These are phyloP conservation scores for Penicillium psychrosexuale DNA, from an alignment of 2,329 filamentous ascomycete genomes.

Conservation along the genomic window DNA sequence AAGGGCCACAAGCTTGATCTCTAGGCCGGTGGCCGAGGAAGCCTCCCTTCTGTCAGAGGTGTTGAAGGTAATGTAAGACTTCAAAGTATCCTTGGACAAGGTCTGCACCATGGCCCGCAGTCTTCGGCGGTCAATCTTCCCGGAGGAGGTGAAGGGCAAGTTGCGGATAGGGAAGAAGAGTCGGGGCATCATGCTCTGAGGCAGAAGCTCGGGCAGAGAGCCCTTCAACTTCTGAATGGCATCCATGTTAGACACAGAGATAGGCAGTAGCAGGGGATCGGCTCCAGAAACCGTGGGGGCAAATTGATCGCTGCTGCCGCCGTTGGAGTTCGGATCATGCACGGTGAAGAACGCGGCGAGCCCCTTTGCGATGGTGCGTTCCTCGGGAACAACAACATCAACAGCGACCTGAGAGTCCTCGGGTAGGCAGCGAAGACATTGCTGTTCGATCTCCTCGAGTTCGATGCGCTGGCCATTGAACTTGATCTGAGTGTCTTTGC, in stretches of 20 bases:
- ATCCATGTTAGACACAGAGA: conserved; percentile 23
- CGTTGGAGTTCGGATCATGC: conserved; percentile 15
- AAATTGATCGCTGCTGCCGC: conserved; percentile 23
- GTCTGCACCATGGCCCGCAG: conserved; percentile 39
- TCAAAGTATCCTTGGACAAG: conserved; percentile 34
- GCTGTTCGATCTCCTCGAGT: conserved; percentile 47
- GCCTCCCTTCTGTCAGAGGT: conserved; percentile 13
- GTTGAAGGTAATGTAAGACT: conserved; percentile 29
- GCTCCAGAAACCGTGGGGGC: conserved; percentile 14
- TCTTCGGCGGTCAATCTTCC: conserved; percentile 42
- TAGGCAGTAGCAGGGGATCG: conserved; percentile 27
- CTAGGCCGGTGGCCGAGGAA: conserved; percentile 27
- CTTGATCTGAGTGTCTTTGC: conserved; percentile 38
- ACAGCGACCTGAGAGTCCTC: conserved; percentile 41
- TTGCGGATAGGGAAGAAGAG: conserved; percentile 43
- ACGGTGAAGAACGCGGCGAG: conserved; percentile 37
- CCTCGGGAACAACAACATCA: conserved; percentile 39
- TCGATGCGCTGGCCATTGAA: conserved; percentile 47
- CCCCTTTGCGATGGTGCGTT: conserved; percentile 30
- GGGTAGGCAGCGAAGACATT: conserved; percentile 38
- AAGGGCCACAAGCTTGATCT: conserved; percentile 32
- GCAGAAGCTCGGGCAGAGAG: conserved; percentile 30
- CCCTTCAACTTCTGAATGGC: conserved; percentile 26
- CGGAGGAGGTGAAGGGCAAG: conserved; percentile 44
- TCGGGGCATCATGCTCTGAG: conserved; percentile 45